A percentile compares a stretch with the other conserved stretches of the same genome.
These are phyloP conservation scores for Angomonas ambiguus DNA, from an alignment of 208 protist species.

Conservation along the genomic window DNA sequence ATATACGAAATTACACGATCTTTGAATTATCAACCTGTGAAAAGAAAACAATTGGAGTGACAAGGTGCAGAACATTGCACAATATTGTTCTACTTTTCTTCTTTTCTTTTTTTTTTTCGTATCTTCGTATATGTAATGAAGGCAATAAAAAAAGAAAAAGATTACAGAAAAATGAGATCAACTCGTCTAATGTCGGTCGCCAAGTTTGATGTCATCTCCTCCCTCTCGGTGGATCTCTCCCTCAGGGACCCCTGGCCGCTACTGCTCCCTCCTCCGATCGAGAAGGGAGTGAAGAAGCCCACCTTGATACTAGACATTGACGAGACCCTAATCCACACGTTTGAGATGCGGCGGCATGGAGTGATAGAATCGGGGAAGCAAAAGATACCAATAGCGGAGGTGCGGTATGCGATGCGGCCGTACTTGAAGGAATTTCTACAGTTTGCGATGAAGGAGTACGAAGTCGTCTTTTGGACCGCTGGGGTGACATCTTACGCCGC, in stretches of 20 bases:
- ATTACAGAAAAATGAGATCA: background rate
- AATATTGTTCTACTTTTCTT: background rate
- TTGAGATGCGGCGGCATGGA: slow-evolving; percentile 41
- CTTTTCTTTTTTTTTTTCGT: background rate
- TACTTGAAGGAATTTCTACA: slow-evolving; percentile 68
- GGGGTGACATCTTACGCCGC: slow-evolving; percentile 81
- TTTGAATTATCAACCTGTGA: no score
- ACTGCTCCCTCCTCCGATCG: slow-evolving; percentile 31
- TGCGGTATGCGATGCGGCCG: slow-evolving; percentile 42
- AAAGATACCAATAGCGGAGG: background rate
- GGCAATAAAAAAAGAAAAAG: no score
- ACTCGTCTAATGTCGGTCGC: background rate
- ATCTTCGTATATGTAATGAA: no score
- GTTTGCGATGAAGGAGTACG: slow-evolving; percentile 73
- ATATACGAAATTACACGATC: no score
- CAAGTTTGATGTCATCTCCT: background rate
- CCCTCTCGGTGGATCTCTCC: background rate
- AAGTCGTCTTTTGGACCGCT: slow-evolving; percentile 87
- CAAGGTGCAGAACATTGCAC: background rate
- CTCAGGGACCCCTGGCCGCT: slow-evolving; percentile 48
- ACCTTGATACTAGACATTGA: slow-evolving; percentile 89
- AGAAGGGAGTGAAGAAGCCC: slow-evolving; percentile 31
- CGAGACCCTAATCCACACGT: slow-evolving; percentile 66
- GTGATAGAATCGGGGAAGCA: background rate
- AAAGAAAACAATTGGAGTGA: no score